Evolutionary conservation across 805 yeast species (phyloP).

Genomic region (Alloascoidea hylecoeti): DNA sequence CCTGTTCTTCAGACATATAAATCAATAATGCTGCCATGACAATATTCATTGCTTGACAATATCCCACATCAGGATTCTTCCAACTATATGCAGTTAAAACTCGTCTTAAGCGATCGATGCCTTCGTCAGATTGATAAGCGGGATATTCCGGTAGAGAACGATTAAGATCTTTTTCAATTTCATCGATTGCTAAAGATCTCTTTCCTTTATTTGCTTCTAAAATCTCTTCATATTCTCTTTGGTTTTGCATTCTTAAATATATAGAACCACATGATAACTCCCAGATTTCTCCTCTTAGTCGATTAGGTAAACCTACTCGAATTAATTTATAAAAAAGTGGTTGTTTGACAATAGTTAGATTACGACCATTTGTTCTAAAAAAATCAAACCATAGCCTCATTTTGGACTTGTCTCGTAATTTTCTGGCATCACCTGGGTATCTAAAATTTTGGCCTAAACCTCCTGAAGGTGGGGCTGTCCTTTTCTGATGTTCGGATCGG

Average conservation of each 20-base stretch:
- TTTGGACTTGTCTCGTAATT: conserved; percentile 67
- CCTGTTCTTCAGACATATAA: conserved; percentile 88
- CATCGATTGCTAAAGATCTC: conserved; percentile 79
- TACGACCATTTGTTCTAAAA: conserved; percentile 72
- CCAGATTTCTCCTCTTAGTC: conserved; percentile 94
- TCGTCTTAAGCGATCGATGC: conserved; percentile 71
- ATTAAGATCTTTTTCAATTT: conserved; percentile 90
- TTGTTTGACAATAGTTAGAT: conserved; percentile 59
- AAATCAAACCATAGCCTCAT: conserved; percentile 91
- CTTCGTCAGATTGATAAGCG: conserved; percentile 80
- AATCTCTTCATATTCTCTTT: conserved; percentile 33
- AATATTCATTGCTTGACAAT: conserved; percentile 98
- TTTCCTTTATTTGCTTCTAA: conserved; percentile 43
- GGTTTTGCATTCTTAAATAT: conserved; percentile 51
- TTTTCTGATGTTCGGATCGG: conserved; percentile 19
- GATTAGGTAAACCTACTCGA: conserved; percentile 88
- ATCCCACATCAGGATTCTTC: conserved; percentile 95
- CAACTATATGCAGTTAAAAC: conserved; percentile 92
- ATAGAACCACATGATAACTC: conserved; percentile 83
- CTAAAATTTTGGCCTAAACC: conserved; percentile 80
- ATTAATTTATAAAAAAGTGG: conserved; percentile 71
- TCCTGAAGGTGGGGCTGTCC: conserved; percentile 50
- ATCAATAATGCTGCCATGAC: conserved; percentile 61
- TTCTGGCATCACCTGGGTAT: conserved; percentile 81
- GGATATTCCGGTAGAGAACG: conserved; percentile 93